Conservation (phyloP, 108 stramenopile genomes). For the Skeletonema menzelii region DNA sequence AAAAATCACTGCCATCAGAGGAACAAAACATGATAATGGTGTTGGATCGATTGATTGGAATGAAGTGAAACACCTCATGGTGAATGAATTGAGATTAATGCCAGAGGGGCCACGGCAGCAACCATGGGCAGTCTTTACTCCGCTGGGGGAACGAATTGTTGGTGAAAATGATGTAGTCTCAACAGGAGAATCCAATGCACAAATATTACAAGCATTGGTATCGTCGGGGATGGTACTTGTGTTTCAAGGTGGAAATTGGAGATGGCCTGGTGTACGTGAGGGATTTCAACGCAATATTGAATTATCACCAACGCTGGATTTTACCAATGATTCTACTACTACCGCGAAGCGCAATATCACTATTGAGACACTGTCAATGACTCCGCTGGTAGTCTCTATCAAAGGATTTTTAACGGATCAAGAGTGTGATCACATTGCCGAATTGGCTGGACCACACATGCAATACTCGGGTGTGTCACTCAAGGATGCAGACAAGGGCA, state of each 20-base stretch:
- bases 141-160: slow-evolving; percentile 46
- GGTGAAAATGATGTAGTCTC: slow-evolving; percentile 22
- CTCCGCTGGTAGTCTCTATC: slow-evolving; percentile 67
- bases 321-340: slow-evolving; percentile 1
- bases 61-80: slow-evolving; percentile 6
- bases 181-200: slow-evolving; percentile 13
- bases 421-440: slow-evolving; percentile 79
- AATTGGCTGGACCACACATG: slow-evolving; percentile 64
- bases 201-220: slow-evolving; percentile 20
- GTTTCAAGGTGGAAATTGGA: slow-evolving; percentile 66
- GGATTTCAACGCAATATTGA: slow-evolving; percentile 59
- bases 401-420: slow-evolving; percentile 69
- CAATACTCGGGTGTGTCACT: slow-evolving; percentile 71
- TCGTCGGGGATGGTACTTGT: slow-evolving; percentile 56
- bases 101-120: slow-evolving; percentile 34
- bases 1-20: background rate
- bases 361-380: slow-evolving; percentile 56
- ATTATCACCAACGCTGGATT: slow-evolving; percentile 5
- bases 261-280: slow-evolving; percentile 71
- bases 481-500: slow-evolving; percentile 85
- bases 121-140: slow-evolving; percentile 64
- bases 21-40: background rate
- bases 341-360: slow-evolving; percentile 27
- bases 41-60: slow-evolving; percentile 24
- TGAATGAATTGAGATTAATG: slow-evolving; percentile 31